Base-by-base conservation (phyloP, 306 rosid species). In the Hylodesmum podocarpum region DNA sequence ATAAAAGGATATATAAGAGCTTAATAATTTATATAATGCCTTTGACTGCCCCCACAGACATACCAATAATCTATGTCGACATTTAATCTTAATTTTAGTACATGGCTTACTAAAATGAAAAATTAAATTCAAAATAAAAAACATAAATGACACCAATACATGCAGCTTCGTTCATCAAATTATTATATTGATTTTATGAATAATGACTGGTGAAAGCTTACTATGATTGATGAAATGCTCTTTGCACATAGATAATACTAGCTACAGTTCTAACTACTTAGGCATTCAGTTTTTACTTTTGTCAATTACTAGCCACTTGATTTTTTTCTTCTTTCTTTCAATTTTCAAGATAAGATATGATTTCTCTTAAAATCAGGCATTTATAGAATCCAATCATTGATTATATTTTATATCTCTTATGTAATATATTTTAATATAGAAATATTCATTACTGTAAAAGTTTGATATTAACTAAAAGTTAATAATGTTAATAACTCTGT, bases 331-430 rank as follows among this genome's bases (percentile, higher is more conserved):
- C 47, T 54, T 36, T 63, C 54, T 39, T 40, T 74, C 24, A 70
- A 66, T 19, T 73, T 70, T 70, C 76, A 49, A 58, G 58, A 58
- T 47, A 57, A 81, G 77, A 61, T 75, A n/a, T n/a, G n/a, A 53
- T 43, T 69, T 3, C 5, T 65, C 62, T 76, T 76, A 55, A 82
- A 75, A 70, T 64, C 72, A 80, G 36, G 77, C 64, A 75, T 34
- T 31, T 3, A 1, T n/a, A n/a, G n/a, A n/a, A n/a, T n/a, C n/a
- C n/a, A n/a, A n/a, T n/a, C n/a, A n/a, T n/a, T n/a, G n/a, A n/a
- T 49, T 8, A 18, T 15, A 49, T 16, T 49, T 40, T 40, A 10
- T 40, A 14, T 46, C n/a, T 46, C n/a, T 46, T 46, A 40, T 14
- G 2, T 14, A 46, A 46, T 46, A 4, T 33, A 39, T 39, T 8